A percentile compares a stretch with the other conserved stretches of the same genome.
phyloP scores from a whole-genome alignment of 78 protist genomes.

The Dictyostelium capitatum region DNA sequence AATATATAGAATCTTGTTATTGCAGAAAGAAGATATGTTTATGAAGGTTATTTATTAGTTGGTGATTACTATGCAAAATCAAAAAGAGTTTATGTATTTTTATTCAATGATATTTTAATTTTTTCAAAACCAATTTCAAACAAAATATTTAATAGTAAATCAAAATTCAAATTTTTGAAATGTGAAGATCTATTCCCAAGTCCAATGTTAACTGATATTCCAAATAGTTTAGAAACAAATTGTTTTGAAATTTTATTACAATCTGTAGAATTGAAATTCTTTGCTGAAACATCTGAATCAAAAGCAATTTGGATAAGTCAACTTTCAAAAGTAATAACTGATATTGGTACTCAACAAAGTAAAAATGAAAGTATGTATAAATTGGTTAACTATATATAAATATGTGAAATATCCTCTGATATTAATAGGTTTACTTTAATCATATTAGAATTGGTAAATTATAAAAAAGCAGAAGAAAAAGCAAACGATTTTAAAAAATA shows the following conservation, averaged over 20 bases:
- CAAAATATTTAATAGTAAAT: conserved; percentile 47
- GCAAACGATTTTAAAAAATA: conserved; percentile 59
- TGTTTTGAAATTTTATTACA: conserved; percentile 55
- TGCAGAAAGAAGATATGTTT: conserved; percentile 71
- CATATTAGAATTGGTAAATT: conserved; percentile 16
- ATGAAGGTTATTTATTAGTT: conserved; percentile 58
- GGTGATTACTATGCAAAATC: conserved; percentile 40
- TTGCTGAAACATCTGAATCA: conserved; percentile 46
- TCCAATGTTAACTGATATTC: conserved; percentile 58
- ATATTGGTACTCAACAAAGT: conserved; percentile 44
- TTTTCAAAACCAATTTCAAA: conserved; percentile 59
- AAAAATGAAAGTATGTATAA: conserved; percentile 24
- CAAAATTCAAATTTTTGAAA: conserved; percentile 65
- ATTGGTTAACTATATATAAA: too few relatives aligned
- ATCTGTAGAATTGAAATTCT: conserved; percentile 35
- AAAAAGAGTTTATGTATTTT: conserved; percentile 60
- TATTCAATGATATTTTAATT: conserved; percentile 74
- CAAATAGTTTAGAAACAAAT: conserved; percentile 30
- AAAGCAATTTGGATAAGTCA: conserved; percentile 38
- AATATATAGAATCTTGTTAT: conserved; percentile 55
- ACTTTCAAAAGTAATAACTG: conserved; percentile 46
- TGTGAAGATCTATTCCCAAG: conserved; percentile 69
- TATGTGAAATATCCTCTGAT: not conserved
- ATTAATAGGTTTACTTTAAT: not conserved
- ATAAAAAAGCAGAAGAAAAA: conserved; percentile 69